Base-by-base conservation (phyloP, 331 rosid genomes). In the Quercus tomentella region DNA sequence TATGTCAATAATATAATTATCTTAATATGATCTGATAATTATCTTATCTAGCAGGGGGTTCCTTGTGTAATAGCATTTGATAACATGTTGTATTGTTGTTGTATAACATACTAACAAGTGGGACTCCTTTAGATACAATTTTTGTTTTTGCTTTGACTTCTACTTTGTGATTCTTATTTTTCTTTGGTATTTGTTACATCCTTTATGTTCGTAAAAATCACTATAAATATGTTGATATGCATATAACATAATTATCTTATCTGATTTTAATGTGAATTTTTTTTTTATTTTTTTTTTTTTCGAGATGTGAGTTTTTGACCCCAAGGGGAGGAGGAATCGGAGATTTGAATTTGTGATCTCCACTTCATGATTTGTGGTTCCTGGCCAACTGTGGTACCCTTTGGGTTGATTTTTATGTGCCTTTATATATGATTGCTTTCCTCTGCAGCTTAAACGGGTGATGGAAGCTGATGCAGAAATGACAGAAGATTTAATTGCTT, bases 381-480 rank as follows among this genome's bases (percentile, higher is more conserved):
- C 49, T 41, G 49, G 49, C 14, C 3, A 41, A 41, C 3, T 10
- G 49, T 41, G 14, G 49, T 41, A 41, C 49, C 49, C 49, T 41
- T 2, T 77, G 55, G 56, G 56, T 26, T 25, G 73, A 28, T 55
- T 62, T 62, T 5, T 58, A 56, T 63, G 54, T 61, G 22, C 55
- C 65, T 81, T 73, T 41, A 41, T 17, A 41, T 76, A 58, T 71
- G 58, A 54, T 83, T 78, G 70, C 49, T 80, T 61, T 73, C 63
- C 75, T 80, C 79, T 82, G 82, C 94, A 95, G 99, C 87, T 95
- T 76, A 93, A 88, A 85, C 87, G 81, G 77, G 79, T 91, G 63
- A 91, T 93, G 89, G 99, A 91, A 63, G 88, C 90, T 56, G 99
- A 95, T 87, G 92, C 99, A 21, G 90, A 97, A 68, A 91, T 91